A percentile compares a stretch with the other conserved stretches of the same genome.
phyloP scores from a whole-genome alignment of 192 early-diverging fungal species.

The Umbelopsis vinacea region DNA sequence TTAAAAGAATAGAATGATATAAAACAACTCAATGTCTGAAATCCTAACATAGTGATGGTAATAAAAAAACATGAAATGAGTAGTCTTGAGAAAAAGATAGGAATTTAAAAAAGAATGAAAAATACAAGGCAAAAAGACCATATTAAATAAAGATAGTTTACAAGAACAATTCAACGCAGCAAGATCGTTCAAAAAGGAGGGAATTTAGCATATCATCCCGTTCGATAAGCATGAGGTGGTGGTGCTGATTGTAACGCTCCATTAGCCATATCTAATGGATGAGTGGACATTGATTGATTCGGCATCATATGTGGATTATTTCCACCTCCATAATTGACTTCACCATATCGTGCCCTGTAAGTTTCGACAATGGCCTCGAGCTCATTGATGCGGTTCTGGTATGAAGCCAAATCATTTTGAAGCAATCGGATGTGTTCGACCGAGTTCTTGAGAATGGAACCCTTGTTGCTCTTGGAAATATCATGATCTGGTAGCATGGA shows the following conservation, averaged over 20 bases:
- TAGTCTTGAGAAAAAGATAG: not conserved
- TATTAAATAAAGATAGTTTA: not conserved
- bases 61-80: not conserved
- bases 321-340: not conserved
- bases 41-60: not conserved
- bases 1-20: too few relatives aligned
- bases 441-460: constrained; percentile 86
- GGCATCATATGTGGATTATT: constrained; percentile 7
- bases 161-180: not conserved
- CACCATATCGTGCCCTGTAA: constrained; percentile 22
- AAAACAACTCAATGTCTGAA: too few relatives aligned
- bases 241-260: constrained; percentile 2
- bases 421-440: constrained; percentile 83
- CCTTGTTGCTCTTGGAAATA: constrained; percentile 92
- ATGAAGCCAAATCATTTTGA: constrained; percentile 28
- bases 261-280: constrained; percentile 28
- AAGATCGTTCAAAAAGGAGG: too few relatives aligned
- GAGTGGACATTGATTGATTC: constrained; percentile 14
- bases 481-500: constrained; percentile 79
- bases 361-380: constrained; percentile 34
- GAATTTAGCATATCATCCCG: not conserved
- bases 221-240: constrained; percentile 10
- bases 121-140: not conserved
- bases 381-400: constrained; percentile 41
- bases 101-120: not conserved